Evolutionary conservation across 1,139 yeast genomes (phyloP).

Genomic region (Chernovozyma sophiae-reginae): DNA sequence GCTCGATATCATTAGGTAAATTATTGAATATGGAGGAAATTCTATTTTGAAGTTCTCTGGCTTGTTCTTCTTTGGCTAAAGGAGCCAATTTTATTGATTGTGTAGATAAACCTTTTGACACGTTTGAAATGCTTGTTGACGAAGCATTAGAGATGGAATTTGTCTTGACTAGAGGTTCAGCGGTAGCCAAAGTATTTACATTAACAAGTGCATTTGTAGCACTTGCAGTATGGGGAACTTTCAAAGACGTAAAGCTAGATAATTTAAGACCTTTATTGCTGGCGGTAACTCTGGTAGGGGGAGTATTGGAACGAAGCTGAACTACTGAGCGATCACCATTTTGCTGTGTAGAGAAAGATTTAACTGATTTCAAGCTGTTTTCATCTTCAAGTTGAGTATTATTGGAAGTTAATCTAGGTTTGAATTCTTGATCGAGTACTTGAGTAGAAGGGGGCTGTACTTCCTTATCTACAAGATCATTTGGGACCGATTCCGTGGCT

Average conservation of each 20-base stretch:
- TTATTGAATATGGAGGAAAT: slow-evolving; percentile 43
- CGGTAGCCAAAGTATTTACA: not conserved
- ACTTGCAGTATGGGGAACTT: slow-evolving; percentile 3
- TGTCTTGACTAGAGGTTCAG: not conserved
- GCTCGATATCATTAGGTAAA: slow-evolving; percentile 46
- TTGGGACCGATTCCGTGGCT: not conserved
- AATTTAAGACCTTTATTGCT: slow-evolving; percentile 3
- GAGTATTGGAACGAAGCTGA: not conserved
- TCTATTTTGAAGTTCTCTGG: slow-evolving; percentile 18
- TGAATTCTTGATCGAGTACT: not conserved
- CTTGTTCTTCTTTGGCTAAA: not conserved
- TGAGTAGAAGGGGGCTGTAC: not conserved
- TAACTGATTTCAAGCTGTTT: too few relatives aligned
- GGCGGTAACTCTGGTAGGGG: slow-evolving; percentile 2
- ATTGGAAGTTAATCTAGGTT: not conserved
- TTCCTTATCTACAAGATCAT: not conserved
- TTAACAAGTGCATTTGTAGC: slow-evolving; percentile 4
- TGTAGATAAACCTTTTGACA: not conserved
- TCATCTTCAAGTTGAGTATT: too few relatives aligned
- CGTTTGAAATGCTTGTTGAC: not conserved
- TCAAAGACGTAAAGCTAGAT: slow-evolving; percentile 3
- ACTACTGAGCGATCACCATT: too few relatives aligned
- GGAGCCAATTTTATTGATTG: not conserved
- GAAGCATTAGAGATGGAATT: not conserved
- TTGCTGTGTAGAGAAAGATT: too few relatives aligned